A percentile compares a stretch with the other conserved stretches of the same genome.
These are phyloP conservation scores for Cyclocybe cylindracea DNA, from an alignment of 768 basidiomycete genomes.

Conservation along the genomic window DNA sequence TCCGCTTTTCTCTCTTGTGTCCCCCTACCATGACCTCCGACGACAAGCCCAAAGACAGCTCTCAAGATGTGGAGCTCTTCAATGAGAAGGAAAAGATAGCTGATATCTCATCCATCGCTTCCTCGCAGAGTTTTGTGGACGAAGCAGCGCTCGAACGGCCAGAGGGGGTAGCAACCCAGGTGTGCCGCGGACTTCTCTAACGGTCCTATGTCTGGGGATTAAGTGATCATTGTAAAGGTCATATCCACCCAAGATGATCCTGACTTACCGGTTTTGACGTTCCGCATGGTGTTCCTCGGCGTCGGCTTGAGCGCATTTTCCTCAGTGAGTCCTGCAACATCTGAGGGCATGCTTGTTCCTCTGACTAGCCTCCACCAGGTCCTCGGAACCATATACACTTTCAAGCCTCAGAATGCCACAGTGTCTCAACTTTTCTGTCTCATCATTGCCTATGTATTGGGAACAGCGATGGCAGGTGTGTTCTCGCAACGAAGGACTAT, in stretches of 20 bases:
- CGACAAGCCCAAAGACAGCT: background rate
- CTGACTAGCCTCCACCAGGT: slow-evolving; percentile 20
- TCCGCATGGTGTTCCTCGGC: slow-evolving; percentile 49
- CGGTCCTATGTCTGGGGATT: background rate
- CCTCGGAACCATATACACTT: slow-evolving; percentile 36
- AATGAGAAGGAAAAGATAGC: slow-evolving; percentile 10
- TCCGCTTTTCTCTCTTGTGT: background rate
- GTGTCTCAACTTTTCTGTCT: slow-evolving; percentile 58
- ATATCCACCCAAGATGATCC: slow-evolving; percentile 52
- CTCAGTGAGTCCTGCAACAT: slow-evolving; percentile 24
- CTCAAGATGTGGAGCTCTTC: background rate
- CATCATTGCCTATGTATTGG: slow-evolving; percentile 57
- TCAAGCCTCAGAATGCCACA: slow-evolving; percentile 47
- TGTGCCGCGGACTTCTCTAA: slow-evolving; percentile 9
- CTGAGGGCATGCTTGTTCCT: background rate
- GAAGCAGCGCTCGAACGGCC: slow-evolving; percentile 37
- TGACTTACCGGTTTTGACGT: slow-evolving; percentile 44
- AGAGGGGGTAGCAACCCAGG: slow-evolving; percentile 45
- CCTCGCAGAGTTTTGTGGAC: slow-evolving; percentile 13
- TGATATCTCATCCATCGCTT: slow-evolving; percentile 3
- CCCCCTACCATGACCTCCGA: background rate
- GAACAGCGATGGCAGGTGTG: slow-evolving; percentile 47
- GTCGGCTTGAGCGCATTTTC: slow-evolving; percentile 50
- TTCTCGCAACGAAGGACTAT: background rate
- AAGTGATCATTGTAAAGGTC: slow-evolving; percentile 28